These are phyloP conservation scores for Podospora comata DNA, from an alignment of 495 filamentous ascomycete genomes.

Conservation along the genomic window DNA sequence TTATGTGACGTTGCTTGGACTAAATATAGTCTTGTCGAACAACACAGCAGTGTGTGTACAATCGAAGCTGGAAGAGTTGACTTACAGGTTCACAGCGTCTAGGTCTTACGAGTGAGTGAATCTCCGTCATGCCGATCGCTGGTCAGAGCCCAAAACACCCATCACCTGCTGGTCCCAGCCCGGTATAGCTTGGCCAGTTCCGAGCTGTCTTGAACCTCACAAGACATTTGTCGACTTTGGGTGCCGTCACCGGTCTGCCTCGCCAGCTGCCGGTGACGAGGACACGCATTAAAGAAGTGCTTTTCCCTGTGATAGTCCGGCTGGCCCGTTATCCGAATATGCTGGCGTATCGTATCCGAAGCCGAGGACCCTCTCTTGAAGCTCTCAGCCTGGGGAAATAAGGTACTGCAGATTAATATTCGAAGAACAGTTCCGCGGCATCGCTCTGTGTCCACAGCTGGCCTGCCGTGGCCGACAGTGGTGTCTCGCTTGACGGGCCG, in stretches of 20 bases:
- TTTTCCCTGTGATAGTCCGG: not conserved
- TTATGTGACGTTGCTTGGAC: constrained; percentile 33
- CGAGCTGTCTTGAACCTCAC: not conserved
- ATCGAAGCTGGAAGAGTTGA: not conserved
- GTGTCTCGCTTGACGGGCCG: constrained; percentile 24
- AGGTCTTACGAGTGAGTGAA: not conserved
- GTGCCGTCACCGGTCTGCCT: constrained; percentile 4
- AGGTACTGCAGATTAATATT: constrained; percentile 21
- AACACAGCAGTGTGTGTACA: constrained; percentile 17
- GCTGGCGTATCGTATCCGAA: constrained; percentile 1
- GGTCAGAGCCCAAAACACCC: constrained; percentile 11
- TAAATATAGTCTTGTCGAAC: constrained; percentile 29
- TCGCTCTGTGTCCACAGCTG: not conserved
- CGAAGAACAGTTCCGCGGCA: constrained; percentile 15
- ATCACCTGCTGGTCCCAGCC: constrained; percentile 12
- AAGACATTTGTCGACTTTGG: constrained; percentile 1
- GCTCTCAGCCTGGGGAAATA: constrained; percentile 9
- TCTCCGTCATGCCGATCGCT: constrained; percentile 20
- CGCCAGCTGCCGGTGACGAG: not conserved
- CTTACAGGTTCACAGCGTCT: not conserved
- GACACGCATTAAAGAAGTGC: not conserved
- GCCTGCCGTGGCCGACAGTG: constrained; percentile 2
- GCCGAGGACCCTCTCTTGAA: constrained; percentile 11
- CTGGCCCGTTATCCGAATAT: not conserved
- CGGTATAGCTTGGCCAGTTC: not conserved